These are phyloP conservation scores for Coemansia sp. DNA, from an alignment of 192 early-diverging fungal genomes.

Conservation along the genomic window DNA sequence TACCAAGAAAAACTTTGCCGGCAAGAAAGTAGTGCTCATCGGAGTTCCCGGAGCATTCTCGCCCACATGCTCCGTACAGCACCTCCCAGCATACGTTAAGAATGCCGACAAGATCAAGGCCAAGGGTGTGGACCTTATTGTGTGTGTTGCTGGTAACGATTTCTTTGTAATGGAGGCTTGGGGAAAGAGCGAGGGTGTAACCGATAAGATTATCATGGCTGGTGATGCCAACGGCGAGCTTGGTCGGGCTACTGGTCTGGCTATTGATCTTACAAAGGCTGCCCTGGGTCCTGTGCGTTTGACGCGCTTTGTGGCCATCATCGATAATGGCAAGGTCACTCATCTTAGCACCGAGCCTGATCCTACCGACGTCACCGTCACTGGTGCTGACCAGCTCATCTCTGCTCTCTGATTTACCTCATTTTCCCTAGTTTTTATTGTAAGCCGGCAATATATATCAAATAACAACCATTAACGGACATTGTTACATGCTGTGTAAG, in stretches of 20 bases:
- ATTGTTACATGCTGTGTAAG: too few species aligned
- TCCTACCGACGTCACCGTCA: constrained; percentile 52
- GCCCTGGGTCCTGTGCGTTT: constrained; percentile 62
- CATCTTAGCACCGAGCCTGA: constrained; percentile 62
- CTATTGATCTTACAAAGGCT: constrained; percentile 55
- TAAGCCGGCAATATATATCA: too few species aligned
- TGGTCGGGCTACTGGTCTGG: constrained; percentile 61
- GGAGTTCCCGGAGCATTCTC: constrained; percentile 41
- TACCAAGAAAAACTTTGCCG: constrained; percentile 42
- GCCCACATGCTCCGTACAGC: constrained; percentile 37
- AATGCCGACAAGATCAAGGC: constrained; percentile 25
- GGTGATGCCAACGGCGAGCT: constrained; percentile 72
- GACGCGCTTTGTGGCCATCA: constrained; percentile 65
- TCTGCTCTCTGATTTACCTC: constrained; percentile 47
- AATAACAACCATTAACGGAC: too few species aligned
- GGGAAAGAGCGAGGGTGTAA: constrained; percentile 40
- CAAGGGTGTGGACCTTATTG: constrained; percentile 44
- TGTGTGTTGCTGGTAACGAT: constrained; percentile 44
- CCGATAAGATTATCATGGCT: constrained; percentile 56
- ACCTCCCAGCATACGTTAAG: constrained; percentile 27
- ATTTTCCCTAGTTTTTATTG: too few species aligned
- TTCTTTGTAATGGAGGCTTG: constrained; percentile 56
- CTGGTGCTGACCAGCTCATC: constrained; percentile 54
- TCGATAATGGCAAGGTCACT: constrained; percentile 64
- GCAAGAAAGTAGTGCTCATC: constrained; percentile 41